Evolutionary conservation across 1,284 basidiomycete species (phyloP).

Genomic region (Schizophyllum amplum): DNA sequence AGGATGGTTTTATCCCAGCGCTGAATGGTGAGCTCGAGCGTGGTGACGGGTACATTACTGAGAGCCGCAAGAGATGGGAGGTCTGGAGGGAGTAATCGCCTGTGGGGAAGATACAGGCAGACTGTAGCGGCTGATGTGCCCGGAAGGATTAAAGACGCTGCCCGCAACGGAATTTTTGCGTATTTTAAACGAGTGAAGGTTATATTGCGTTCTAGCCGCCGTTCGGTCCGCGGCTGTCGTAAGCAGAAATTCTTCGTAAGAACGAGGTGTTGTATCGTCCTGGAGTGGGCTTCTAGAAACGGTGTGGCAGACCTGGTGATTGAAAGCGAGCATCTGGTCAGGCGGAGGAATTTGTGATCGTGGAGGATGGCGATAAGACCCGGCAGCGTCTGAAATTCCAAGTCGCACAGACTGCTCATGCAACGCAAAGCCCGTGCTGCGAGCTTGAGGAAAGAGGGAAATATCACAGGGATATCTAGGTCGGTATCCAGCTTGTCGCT

Average conservation of each 20-base stretch:
- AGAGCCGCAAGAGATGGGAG: no score
- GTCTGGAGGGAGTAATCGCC: no score
- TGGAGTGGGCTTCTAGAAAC: background rate
- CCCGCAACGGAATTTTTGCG: no score
- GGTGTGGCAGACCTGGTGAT: background rate
- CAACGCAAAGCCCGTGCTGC: background rate
- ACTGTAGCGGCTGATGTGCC: no score
- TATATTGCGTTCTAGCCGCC: no score
- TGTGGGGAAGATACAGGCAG: no score
- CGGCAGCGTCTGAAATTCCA: background rate
- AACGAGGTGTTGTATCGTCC: background rate
- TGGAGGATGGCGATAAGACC: background rate
- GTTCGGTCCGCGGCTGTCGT: background rate
- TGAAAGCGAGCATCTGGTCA: background rate
- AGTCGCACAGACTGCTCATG: background rate
- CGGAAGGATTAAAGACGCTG: no score
- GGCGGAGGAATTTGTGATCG: background rate
- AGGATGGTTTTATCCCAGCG: no score
- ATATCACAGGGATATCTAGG: background rate
- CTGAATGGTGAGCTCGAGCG: no score
- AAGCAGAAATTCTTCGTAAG: background rate
- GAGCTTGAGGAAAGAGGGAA: background rate
- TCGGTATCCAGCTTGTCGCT: background rate
- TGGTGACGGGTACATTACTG: no score
- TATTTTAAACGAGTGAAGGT: no score